A percentile compares a stretch with the other conserved stretches of the same genome.
Evolutionary conservation across 306 rosid genomes (phyloP).

Genomic region (Begonia fuchsioides): DNA sequence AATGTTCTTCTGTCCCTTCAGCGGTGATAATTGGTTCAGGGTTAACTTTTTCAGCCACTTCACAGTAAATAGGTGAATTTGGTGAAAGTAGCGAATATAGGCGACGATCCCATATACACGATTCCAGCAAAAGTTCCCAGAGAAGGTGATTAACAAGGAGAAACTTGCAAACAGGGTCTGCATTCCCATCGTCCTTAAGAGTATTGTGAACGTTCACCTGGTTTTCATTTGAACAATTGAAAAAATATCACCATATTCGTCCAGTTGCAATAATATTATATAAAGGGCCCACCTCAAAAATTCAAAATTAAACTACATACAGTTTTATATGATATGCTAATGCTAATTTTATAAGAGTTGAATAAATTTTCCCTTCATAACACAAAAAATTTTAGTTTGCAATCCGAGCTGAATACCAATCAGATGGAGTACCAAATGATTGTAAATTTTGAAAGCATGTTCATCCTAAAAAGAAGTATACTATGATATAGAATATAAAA

Average conservation of each 20-base stretch:
- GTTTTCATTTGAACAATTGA: too few relatives aligned
- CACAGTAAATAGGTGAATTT: conserved; percentile 17
- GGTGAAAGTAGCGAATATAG: conserved; percentile 36
- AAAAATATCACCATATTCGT: too few relatives aligned
- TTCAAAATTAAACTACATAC: too few relatives aligned
- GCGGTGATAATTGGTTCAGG: conserved; percentile 5
- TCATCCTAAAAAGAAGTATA: too few relatives aligned
- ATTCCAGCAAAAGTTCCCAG: conserved; percentile 78
- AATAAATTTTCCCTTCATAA: too few relatives aligned
- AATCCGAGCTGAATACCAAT: background rate
- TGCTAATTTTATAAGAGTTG: too few relatives aligned
- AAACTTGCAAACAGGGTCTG: conserved; percentile 33
- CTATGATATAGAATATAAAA: too few relatives aligned
- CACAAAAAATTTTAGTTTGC: too few relatives aligned
- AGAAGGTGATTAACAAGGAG: conserved; percentile 57
- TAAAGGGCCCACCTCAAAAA: too few relatives aligned
- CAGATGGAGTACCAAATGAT: background rate
- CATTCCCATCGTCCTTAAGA: conserved; percentile 30
- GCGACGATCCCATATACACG: conserved; percentile 80
- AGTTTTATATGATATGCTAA: too few relatives aligned
- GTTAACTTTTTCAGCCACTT: conserved; percentile 26
- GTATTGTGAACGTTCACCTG: conserved; percentile 46
- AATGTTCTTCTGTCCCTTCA: conserved; percentile 8
- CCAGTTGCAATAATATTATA: background rate
- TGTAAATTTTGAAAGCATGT: too few relatives aligned